Conservation (phyloP, 2,329 filamentous ascomycete species). For the Leptographium procerum region DNA sequence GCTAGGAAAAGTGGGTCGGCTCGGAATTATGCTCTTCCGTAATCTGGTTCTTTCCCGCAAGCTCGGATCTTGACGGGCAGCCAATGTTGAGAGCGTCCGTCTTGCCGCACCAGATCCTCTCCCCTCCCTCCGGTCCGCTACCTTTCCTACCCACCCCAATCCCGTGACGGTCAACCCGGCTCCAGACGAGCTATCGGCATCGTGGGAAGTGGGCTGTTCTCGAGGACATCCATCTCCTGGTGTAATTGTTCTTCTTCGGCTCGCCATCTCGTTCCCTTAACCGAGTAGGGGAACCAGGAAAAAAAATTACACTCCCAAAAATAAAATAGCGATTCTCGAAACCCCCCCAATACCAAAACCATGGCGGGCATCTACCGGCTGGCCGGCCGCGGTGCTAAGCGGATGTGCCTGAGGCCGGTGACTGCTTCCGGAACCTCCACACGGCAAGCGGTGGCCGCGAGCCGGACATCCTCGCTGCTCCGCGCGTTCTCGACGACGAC, state of each 20-base stretch:
- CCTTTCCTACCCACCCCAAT: neutral
- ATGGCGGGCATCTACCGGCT: constrained; percentile 68
- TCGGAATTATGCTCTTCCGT: constrained; percentile 10
- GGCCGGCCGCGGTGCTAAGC: constrained; percentile 58
- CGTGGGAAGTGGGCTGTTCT: constrained; percentile 16
- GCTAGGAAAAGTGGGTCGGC: constrained; percentile 7
- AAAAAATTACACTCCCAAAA: neutral
- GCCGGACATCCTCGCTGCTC: constrained; percentile 16
- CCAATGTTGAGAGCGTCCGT: constrained; percentile 5
- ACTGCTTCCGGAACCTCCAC: neutral
- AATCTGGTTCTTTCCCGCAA: constrained; percentile 6
- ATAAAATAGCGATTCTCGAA: neutral
- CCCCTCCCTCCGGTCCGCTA: neutral
- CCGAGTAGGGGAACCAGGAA: neutral
- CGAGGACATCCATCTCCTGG: neutral
- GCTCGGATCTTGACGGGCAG: constrained; percentile 14
- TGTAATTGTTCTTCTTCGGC: neutral
- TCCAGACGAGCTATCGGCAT: constrained; percentile 18
- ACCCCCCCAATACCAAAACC: constrained; percentile 24
- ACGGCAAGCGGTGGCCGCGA: neutral
- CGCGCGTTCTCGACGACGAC: constrained; percentile 57
- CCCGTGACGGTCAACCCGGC: constrained; percentile 1
- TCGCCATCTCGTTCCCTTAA: constrained; percentile 4
- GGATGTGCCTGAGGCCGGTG: constrained; percentile 43
- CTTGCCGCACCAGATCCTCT: constrained; percentile 3